Conservation (phyloP, 352 stramenopile genomes). For the Globisporangium nodosum region DNA sequence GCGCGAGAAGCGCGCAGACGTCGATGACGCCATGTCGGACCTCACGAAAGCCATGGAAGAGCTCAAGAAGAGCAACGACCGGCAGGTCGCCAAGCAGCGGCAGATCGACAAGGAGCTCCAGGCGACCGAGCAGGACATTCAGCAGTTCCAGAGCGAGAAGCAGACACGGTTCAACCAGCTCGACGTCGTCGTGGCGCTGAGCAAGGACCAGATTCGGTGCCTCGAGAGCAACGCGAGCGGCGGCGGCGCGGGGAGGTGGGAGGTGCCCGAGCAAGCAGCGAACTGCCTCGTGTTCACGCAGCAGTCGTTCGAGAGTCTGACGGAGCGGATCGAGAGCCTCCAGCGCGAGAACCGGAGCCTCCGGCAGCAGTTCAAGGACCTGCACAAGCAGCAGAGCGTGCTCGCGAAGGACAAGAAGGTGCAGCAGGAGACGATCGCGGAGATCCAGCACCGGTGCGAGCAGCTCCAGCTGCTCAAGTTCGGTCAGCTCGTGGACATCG, state of each 20-base stretch:
- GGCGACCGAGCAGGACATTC: slow-evolving; percentile 84
- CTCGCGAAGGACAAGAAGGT: slow-evolving; percentile 76
- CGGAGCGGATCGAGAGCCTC: slow-evolving; percentile 73
- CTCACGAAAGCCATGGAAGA: slow-evolving; percentile 86
- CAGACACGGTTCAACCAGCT: slow-evolving; percentile 89
- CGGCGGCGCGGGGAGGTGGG: slow-evolving; percentile 17
- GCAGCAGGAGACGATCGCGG: slow-evolving; percentile 62
- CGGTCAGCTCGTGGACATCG: slow-evolving; percentile 76
- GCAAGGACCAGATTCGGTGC: slow-evolving; percentile 66
- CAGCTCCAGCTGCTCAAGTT: slow-evolving; percentile 84
- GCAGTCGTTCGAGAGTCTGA: slow-evolving; percentile 48
- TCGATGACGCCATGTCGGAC: slow-evolving; percentile 87
- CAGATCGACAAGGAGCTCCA: slow-evolving; percentile 92
- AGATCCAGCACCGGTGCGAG: slow-evolving; percentile 59
- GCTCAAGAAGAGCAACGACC: slow-evolving; percentile 81
- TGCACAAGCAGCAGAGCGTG: slow-evolving; percentile 84
- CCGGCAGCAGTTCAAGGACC: slow-evolving; percentile 83
- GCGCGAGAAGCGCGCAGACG: slow-evolving; percentile 87
- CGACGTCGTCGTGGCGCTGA: slow-evolving; percentile 76
- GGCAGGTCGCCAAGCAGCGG: slow-evolving; percentile 76
- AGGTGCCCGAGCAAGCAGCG: slow-evolving; percentile 40
- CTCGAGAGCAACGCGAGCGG: slow-evolving; percentile 18
- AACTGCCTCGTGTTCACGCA: slow-evolving; percentile 73
- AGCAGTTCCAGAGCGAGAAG: slow-evolving; percentile 92
- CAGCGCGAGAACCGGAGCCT: slow-evolving; percentile 80